Evolutionary conservation across 257 asterid genomes (phyloP), one percentile per base, ranked within the genome.

Genomic region (Fraxinus americana): DNA sequence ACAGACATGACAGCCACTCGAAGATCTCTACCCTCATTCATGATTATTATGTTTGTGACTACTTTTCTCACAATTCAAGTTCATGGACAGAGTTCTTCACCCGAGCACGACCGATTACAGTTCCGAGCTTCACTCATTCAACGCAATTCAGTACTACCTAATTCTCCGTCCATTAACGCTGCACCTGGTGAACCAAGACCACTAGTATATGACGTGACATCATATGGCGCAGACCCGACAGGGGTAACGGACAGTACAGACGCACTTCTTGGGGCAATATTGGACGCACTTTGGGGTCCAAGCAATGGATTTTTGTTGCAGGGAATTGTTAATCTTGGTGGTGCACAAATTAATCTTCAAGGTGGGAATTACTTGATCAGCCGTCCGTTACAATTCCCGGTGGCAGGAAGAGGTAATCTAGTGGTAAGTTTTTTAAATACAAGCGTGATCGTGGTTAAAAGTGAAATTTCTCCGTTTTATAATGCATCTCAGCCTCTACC

Each of bases 211-310:
- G 93, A 85, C 27, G 93, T 90, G 68, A 88, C 94, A 13, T 79
- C 92, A 16, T 94, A 92, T 45, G 98, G 98, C 10, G 98, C 97
- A 9, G 98, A 94, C 87, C 98, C 98, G 50, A 88, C 91, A 3
- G 97, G 97, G 13, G 81, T 82, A 79, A 11, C 30, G 0, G 97
- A 94, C 73, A 94, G 98, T 68, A 94, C 97, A 4, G 86, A 89
- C 12, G 94, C 97, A 5, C 79, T 95, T 76, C 79, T 85, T 2
- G 71, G 77, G 25, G 99, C 97, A 2, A 72, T 95, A 30, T 66
- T 91, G 0, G 98, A 89, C 30, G 99, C 98, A 13, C 85, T 90
- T 12, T 67, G 79, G 2, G 94, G 90, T 1, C 91, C 96, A 2
- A 82, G 83, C 1, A 81, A 83, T 61, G 97, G 97, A 27, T 73